Percentiles rank a stretch among this genome's conserved stretches.
Conservation (phyloP, 345 rosid species). For the Passiflora organensis region DNA sequence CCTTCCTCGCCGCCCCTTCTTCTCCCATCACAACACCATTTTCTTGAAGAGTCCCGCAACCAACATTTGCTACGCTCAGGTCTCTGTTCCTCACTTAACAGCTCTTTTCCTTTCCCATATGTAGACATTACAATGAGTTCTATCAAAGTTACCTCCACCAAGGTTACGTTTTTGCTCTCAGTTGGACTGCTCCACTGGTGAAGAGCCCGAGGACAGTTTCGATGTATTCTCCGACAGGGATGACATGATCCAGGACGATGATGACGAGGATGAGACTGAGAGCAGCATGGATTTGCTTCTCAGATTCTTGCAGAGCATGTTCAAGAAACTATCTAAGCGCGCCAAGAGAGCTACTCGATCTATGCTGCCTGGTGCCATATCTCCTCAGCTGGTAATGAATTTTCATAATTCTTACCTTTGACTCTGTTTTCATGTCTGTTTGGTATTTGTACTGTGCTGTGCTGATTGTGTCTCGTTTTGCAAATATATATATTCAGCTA, state of each 20-base stretch:
- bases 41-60: background rate
- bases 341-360: slow-evolving; percentile 70
- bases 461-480: too few relatives aligned
- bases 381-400: slow-evolving; percentile 53
- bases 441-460: too few relatives aligned
- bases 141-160: too few relatives aligned
- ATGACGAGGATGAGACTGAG: slow-evolving; percentile 44
- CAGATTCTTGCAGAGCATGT: slow-evolving; percentile 60
- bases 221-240: slow-evolving; percentile 39
- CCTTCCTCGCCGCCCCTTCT: background rate
- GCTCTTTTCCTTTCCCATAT: too few relatives aligned
- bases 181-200: slow-evolving; percentile 36
- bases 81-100: background rate
- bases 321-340: slow-evolving; percentile 54
- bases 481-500: too few relatives aligned
- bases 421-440: too few relatives aligned
- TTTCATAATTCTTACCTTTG: background rate
- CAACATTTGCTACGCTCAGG: slow-evolving; percentile 18
- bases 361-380: slow-evolving; percentile 54
- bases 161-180: too few relatives aligned
- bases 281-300: slow-evolving; percentile 67
- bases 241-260: slow-evolving; percentile 32
- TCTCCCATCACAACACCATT: background rate
- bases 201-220: slow-evolving; percentile 29
- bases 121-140: too few relatives aligned